Percentiles rank a stretch among this genome's conserved stretches.
Evolutionary conservation across 148 eudicot genomes (phyloP).

Genomic region (Camellia granthamiana): DNA sequence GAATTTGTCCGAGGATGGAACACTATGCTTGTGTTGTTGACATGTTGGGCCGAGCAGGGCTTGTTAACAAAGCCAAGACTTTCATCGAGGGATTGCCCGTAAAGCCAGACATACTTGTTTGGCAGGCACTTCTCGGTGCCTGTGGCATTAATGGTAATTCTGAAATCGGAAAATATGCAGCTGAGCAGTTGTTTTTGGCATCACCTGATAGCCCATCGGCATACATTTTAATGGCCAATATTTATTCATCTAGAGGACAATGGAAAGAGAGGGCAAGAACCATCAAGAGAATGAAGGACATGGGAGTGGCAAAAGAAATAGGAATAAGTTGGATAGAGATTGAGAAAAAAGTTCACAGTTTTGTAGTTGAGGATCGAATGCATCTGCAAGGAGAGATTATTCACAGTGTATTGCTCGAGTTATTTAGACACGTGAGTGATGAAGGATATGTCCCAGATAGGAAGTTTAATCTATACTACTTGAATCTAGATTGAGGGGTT

Average conservation of each 20-base stretch:
- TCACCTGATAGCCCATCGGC: conserved; percentile 63
- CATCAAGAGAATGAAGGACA: conserved; percentile 66
- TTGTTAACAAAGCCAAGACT: conserved; percentile 55
- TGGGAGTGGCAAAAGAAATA: conserved; percentile 61
- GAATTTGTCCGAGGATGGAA: conserved; percentile 75
- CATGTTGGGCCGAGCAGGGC: conserved; percentile 85
- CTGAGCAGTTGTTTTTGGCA: conserved; percentile 49
- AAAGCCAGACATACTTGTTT: conserved; percentile 58
- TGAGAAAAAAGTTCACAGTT: conserved; percentile 63
- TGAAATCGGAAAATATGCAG: conserved; percentile 66
- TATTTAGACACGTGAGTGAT: conserved; percentile 63
- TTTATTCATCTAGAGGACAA: conserved; percentile 61
- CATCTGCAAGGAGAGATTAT: conserved; percentile 49
- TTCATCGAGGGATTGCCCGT: conserved; percentile 55
- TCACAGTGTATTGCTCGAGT: conserved; percentile 35
- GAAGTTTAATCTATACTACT: conserved; percentile 37
- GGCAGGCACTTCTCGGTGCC: conserved; percentile 91
- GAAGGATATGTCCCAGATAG: conserved; percentile 65
- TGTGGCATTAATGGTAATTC: conserved; percentile 65
- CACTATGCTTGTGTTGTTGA: conserved; percentile 86
- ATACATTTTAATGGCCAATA: conserved; percentile 68
- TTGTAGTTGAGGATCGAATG: conserved; percentile 69
- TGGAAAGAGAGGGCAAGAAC: conserved; percentile 78
- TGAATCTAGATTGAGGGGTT: conserved; percentile 34
- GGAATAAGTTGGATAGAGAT: conserved; percentile 91